These are phyloP conservation scores for Salix koriyanagi DNA, from an alignment of 345 rosid species.

Conservation along the genomic window DNA sequence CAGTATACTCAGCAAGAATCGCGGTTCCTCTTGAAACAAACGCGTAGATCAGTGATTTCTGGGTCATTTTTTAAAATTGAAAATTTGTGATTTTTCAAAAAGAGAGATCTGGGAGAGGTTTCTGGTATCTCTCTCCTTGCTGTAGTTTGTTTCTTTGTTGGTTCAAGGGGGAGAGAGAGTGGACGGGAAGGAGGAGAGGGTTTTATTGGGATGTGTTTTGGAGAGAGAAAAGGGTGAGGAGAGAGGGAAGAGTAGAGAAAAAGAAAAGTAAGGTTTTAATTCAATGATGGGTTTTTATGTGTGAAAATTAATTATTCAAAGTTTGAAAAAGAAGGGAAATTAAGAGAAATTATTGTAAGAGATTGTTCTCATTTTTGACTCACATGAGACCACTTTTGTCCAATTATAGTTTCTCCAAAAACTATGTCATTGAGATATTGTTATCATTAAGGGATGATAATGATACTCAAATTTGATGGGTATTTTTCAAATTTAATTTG, in stretches of 20 bases:
- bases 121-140: background rate
- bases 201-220: background rate
- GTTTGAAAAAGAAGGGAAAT: background rate
- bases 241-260: background rate
- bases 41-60: constrained; percentile 61
- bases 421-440: no score
- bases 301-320: background rate
- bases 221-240: background rate
- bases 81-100: background rate
- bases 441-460: no score
- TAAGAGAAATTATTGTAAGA: background rate
- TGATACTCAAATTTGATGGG: no score
- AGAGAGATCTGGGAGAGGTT: background rate
- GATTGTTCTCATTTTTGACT: background rate
- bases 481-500: no score
- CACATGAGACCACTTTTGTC: background rate
- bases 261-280: background rate
- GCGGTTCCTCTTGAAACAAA: constrained; percentile 56
- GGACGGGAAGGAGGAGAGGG: background rate
- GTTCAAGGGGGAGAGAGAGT: background rate
- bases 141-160: background rate
- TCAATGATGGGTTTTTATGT: background rate
- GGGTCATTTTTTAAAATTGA: constrained; percentile 31
- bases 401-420: background rate
- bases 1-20: constrained; percentile 49